These are phyloP conservation scores for Dovyalis caffra DNA, from an alignment of 345 rosid species.

Conservation along the genomic window DNA sequence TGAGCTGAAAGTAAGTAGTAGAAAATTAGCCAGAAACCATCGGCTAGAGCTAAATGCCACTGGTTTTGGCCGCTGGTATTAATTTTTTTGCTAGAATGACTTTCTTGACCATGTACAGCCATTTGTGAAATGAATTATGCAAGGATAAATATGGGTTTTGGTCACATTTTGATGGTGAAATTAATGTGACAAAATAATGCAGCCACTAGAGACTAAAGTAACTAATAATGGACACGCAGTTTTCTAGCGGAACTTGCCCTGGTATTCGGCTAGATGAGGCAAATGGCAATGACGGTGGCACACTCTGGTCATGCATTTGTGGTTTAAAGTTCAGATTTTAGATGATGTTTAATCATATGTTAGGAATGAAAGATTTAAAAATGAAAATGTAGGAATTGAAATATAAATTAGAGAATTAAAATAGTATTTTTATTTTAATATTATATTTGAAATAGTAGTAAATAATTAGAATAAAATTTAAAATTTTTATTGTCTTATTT, in stretches of 20 bases:
- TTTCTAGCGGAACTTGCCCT: too few relatives aligned
- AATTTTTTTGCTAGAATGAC: not conserved
- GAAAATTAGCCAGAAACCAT: not conserved
- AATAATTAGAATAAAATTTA: too few relatives aligned
- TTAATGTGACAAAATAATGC: not conserved
- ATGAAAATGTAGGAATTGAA: too few relatives aligned
- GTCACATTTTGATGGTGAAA: not conserved
- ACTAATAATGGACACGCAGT: not conserved
- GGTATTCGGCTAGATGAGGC: not conserved
- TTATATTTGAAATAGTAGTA: too few relatives aligned
- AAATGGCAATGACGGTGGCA: not conserved
- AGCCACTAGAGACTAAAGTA: too few relatives aligned
- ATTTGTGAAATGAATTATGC: not conserved
- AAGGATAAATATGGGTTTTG: not conserved
- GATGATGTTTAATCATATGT: too few relatives aligned
- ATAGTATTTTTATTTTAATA: too few relatives aligned
- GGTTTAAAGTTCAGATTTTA: too few relatives aligned
- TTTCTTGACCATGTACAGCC: not conserved
- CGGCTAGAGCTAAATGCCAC: not conserved
- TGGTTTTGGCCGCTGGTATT: constrained; percentile 1
- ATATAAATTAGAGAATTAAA: too few relatives aligned
- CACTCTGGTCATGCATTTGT: not conserved
- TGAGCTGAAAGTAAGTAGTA: not conserved
- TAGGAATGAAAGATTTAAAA: too few relatives aligned
- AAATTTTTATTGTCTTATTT: too few relatives aligned